Conservation (phyloP, 176 grass and related monocot genomes). For the Oryza brachyantha region DNA sequence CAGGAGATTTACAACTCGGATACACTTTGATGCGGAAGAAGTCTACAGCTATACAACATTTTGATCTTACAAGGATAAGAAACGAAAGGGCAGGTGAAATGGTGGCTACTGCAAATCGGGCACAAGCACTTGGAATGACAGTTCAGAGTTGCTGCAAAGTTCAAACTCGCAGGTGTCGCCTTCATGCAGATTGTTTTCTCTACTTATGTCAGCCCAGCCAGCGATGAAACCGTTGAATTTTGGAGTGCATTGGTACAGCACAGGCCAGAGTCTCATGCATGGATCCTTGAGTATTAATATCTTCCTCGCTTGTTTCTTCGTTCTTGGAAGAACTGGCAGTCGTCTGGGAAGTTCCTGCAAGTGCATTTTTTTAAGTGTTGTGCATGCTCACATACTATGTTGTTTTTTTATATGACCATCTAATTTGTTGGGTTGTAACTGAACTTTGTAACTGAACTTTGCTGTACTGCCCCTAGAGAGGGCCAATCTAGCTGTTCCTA, state of each 20-base stretch:
- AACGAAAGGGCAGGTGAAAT: not conserved
- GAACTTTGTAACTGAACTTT: too few relatives aligned
- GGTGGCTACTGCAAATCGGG: not conserved
- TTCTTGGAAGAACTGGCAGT: constrained; percentile 39
- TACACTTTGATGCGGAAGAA: not conserved
- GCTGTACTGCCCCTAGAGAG: too few relatives aligned
- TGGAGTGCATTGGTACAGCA: constrained; percentile 47
- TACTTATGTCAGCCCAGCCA: constrained; percentile 50
- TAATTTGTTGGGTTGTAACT: not conserved
- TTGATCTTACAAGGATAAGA: not conserved
- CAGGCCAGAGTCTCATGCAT: constrained; percentile 39
- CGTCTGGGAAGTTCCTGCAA: constrained; percentile 47
- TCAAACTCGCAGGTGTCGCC: constrained; percentile 51
- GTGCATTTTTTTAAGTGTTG: not conserved
- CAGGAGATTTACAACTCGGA: not conserved
- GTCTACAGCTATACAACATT: not conserved
- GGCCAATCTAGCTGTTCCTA: too few relatives aligned
- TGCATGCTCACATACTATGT: too few relatives aligned
- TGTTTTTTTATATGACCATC: too few relatives aligned
- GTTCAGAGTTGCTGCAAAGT: constrained; percentile 20
- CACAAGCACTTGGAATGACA: constrained; percentile 28
- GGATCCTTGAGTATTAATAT: constrained; percentile 50
- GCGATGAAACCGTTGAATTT: constrained; percentile 52
- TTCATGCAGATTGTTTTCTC: constrained; percentile 37
- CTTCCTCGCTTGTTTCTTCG: constrained; percentile 50